Evolutionary conservation across 129 eudicot genomes (phyloP).

Genomic region (Escallonia herrerae): DNA sequence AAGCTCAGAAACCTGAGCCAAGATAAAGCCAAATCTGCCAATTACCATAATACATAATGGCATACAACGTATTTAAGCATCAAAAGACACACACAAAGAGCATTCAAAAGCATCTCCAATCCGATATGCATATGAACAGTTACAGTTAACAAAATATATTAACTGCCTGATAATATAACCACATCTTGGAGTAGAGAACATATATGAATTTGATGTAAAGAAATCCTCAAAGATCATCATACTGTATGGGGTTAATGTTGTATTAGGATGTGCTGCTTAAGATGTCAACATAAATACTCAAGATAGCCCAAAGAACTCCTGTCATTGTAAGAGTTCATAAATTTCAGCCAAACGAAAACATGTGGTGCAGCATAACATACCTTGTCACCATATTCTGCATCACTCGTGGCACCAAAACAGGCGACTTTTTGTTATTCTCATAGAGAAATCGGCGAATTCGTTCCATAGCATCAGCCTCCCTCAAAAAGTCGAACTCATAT

Average conservation of each 20-base stretch:
- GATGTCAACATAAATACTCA: not conserved
- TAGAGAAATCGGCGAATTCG: constrained; percentile 56
- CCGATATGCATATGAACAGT: not conserved
- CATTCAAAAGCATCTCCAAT: not conserved
- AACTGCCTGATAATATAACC: too few relatives aligned
- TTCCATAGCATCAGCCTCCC: constrained; percentile 97
- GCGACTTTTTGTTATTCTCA: constrained; percentile 53
- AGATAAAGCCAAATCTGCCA: not conserved
- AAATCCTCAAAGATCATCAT: not conserved
- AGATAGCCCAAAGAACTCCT: not conserved
- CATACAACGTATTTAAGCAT: not conserved
- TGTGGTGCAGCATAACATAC: constrained; percentile 26
- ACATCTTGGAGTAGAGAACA: not conserved
- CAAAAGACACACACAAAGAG: not conserved
- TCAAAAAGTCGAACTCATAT: constrained; percentile 84
- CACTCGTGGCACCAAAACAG: constrained; percentile 72
- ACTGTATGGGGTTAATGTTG: too few relatives aligned
- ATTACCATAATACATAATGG: not conserved
- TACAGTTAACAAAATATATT: too few relatives aligned
- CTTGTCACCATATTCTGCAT: constrained; percentile 53
- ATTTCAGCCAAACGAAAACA: not conserved
- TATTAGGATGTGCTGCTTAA: not conserved
- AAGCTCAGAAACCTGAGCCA: not conserved
- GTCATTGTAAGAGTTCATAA: not conserved
- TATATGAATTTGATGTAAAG: not conserved